These are phyloP conservation scores for Yamagishiella unicocca DNA, from an alignment of 139 green algal genomes.

Conservation along the genomic window DNA sequence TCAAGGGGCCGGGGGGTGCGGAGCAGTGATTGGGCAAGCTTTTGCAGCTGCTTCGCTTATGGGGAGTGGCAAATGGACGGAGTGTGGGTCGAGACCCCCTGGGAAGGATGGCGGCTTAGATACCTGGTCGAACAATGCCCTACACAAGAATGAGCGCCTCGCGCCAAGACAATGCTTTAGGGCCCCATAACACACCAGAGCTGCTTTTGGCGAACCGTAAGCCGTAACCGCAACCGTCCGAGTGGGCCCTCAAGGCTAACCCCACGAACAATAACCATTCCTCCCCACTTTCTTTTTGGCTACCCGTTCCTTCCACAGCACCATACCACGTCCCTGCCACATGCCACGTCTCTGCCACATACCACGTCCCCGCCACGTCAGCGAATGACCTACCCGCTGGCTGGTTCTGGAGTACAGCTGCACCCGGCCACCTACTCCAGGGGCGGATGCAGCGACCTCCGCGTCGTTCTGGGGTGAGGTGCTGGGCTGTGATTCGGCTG, in stretches of 20 bases:
- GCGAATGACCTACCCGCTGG: neutral
- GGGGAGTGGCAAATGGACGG: too few species aligned
- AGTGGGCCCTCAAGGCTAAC: neutral
- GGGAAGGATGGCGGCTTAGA: neutral
- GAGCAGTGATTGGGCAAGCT: neutral
- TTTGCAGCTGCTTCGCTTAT: too few species aligned
- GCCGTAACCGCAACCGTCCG: neutral
- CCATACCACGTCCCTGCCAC: too few species aligned
- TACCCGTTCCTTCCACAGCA: neutral
- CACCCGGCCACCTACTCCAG: neutral
- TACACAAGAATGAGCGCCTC: too few species aligned
- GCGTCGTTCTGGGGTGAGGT: neutral
- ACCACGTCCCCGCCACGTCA: neutral
- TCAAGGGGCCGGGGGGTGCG: neutral
- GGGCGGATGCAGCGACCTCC: neutral
- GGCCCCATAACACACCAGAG: too few species aligned
- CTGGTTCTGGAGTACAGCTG: conserved; percentile 8
- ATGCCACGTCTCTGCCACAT: neutral
- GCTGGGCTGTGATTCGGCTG: neutral
- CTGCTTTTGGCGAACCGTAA: too few species aligned
- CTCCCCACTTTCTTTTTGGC: neutral
- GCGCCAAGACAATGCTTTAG: too few species aligned
- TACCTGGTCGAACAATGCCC: too few species aligned
- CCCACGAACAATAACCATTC: neutral
- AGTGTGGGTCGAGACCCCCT: neutral